Conservation (phyloP, 306 rosid genomes). For the Lathyrus aphaca region DNA sequence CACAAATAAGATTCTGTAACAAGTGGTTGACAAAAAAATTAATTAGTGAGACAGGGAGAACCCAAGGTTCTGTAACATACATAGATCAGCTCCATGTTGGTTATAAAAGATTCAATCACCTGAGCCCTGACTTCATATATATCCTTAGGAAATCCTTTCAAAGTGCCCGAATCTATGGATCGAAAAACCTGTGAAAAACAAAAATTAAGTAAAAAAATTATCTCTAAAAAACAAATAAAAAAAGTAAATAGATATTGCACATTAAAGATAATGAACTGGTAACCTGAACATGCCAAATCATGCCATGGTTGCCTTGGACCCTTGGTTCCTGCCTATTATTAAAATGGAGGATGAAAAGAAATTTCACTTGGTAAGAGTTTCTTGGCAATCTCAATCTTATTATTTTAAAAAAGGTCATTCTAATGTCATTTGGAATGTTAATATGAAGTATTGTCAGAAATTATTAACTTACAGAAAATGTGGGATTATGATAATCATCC, state of each 20-base stretch:
- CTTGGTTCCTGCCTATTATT: constrained; percentile 62
- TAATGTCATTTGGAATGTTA: constrained; percentile 15
- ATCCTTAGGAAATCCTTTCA: constrained; percentile 94
- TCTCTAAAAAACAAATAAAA: constrained; percentile 15
- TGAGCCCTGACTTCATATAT: constrained; percentile 58
- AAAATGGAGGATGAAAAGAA: constrained; percentile 34
- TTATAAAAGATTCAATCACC: constrained; percentile 46
- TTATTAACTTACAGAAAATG: constrained; percentile 70
- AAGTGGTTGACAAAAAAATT: constrained; percentile 34
- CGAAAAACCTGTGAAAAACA: constrained; percentile 72
- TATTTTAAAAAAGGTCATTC: constrained; percentile 8
- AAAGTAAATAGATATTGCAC: constrained; percentile 22
- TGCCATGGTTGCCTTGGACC: constrained; percentile 98
- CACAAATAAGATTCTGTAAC: constrained; percentile 86
- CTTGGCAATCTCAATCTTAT: constrained; percentile 15
- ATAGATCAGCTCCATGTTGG: constrained; percentile 5
- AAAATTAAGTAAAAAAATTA: constrained; percentile 28
- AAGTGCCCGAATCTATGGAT: constrained; percentile 94
- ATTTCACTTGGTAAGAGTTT: constrained; percentile 27
- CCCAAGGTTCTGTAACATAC: neutral
- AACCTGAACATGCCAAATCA: constrained; percentile 96
- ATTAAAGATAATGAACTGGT: constrained; percentile 30
- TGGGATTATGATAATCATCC: constrained; percentile 87
- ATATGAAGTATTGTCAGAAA: constrained; percentile 22
- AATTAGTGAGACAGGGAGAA: constrained; percentile 36